Evolutionary conservation across 352 stramenopile genomes (phyloP), one percentile per base, ranked within the genome.

Genomic region (Globisporangium spiculum): DNA sequence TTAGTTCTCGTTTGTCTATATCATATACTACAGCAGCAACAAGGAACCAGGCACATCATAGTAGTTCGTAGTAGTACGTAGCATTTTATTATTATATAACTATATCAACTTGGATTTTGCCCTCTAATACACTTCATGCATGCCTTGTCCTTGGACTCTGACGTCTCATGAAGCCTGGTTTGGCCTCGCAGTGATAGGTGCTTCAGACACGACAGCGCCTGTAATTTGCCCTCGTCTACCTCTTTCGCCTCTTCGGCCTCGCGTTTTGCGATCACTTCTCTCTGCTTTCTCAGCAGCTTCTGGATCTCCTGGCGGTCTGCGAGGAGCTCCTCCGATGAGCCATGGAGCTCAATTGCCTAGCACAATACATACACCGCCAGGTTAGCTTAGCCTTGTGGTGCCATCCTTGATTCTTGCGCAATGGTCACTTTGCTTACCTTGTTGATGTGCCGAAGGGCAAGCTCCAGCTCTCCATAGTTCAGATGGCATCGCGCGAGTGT

Each of bases 381-480:
- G 41, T 48, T 48, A 48, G 41, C 16, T 20, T 20, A 48, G 12
- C 41, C 41, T 48, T 18, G 41, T 0, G 41, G 5, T 48, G 41
- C 41, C 36, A 41, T 14, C 36, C 36, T 14, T 16, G 41, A 48
- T n/a, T 16, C 41, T 20, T 48, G 41, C 41, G 8, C 14, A 48
- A 44, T 44, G 3, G 12, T 16, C 36, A 44, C 10, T 16, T 44
- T 16, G 36, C 62, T 3, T 53, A 92, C 86, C 77, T 83, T 75
- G 20, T 76, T 36, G 32, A 93, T 67, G 64, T 84, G 82, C 9
- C 74, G 20, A 9, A 72, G 65, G 6, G 88, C 84, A n/a, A 95
- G 64, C 18, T 84, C 69, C 16, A 96, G 68, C 68, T 96, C 88
- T 4, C 88, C 88, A 70, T 88, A 94, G 65, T 96, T 96, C 27